Evolutionary conservation across 805 yeast species (phyloP), one percentile per base, ranked within the genome.

Genomic region (Saccharomycopsis malanga): DNA sequence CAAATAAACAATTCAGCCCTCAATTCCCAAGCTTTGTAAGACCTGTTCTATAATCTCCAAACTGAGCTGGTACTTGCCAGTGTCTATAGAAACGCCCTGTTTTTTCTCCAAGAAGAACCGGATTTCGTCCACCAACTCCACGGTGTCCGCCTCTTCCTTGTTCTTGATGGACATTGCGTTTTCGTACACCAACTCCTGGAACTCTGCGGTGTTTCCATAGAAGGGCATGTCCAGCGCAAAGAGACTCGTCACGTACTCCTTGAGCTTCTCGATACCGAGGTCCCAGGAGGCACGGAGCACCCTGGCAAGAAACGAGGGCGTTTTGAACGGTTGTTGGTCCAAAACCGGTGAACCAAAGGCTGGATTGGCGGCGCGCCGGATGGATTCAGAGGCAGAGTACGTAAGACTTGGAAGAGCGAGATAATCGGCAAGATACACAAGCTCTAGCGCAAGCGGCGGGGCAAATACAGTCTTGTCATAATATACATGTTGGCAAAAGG

Each of bases 71-170:
- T n/a, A n/a, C n/a, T n/a, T n/a, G n/a, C n/a, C n/a, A n/a, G n/a
- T n/a, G n/a, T n/a, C n/a, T n/a, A n/a, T n/a, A n/a, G n/a, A 15
- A n/a, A n/a, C n/a, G n/a, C n/a, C n/a, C n/a, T 42, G 32, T 17
- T 42, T 42, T n/a, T 15, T 24, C 4, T 32, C 39, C 39, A 85
- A 61, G 53, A 79, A 81, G 60, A 72, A 85, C 53, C 88, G 67
- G 9, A 85, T 79, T 63, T 84, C 94, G 61, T 84, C 95, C 23
- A 85, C 68, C 54, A 85, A 65, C 56, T 85, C 95, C 57, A 85
- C 81, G 1, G 91, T 81, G 63, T 85, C 95, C 0, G 84, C 81
- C 50, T 79, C 86, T 54, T 85, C 79, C 58, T 93, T 71, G 14
- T 60, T 62, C 18, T 71, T 57, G 42, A 85, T 83, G 55, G 86